phyloP scores from a whole-genome alignment of 2,329 filamentous ascomycete genomes.

The Helotiales sp. region DNA sequence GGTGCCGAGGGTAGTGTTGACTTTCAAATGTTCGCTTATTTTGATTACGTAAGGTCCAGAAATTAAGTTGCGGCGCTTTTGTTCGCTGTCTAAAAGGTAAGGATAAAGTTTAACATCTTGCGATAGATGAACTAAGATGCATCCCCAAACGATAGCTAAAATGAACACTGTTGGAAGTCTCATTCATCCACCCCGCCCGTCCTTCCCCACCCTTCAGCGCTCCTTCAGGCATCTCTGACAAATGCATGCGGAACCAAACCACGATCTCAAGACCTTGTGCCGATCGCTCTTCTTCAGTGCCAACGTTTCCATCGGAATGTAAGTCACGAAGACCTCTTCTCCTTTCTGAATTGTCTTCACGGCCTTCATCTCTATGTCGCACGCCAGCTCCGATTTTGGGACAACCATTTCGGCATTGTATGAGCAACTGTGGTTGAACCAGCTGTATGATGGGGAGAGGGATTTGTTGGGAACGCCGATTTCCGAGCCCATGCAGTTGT shows the following conservation, averaged over 20 bases:
- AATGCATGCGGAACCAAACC: conserved; percentile 2
- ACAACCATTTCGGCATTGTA: not conserved
- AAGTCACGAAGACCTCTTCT: conserved; percentile 18
- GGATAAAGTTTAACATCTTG: too few species aligned
- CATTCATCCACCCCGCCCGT: too few species aligned
- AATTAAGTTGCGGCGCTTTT: too few species aligned
- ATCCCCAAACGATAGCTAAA: too few species aligned
- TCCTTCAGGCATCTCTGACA: conserved; percentile 5
- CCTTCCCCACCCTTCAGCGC: not conserved
- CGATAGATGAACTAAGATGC: too few species aligned
- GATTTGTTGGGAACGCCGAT: conserved; percentile 1
- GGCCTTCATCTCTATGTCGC: not conserved
- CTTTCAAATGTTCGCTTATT: too few species aligned
- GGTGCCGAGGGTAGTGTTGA: too few species aligned
- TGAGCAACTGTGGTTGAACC: conserved; percentile 20
- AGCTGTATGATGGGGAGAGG: conserved; percentile 10
- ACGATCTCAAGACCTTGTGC: not conserved
- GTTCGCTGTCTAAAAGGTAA: too few species aligned
- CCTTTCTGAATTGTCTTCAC: conserved; percentile 14
- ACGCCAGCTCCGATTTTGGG: not conserved
- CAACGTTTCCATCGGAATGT: not conserved
- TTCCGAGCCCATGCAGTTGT: conserved; percentile 1
- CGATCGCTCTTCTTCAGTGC: not conserved
- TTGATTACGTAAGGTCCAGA: too few species aligned
- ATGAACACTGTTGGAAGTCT: too few species aligned